Evolutionary conservation across 2,329 filamentous ascomycete species (phyloP), one percentile per base, ranked within the genome.

Genomic region (Podosphaera fusca): DNA sequence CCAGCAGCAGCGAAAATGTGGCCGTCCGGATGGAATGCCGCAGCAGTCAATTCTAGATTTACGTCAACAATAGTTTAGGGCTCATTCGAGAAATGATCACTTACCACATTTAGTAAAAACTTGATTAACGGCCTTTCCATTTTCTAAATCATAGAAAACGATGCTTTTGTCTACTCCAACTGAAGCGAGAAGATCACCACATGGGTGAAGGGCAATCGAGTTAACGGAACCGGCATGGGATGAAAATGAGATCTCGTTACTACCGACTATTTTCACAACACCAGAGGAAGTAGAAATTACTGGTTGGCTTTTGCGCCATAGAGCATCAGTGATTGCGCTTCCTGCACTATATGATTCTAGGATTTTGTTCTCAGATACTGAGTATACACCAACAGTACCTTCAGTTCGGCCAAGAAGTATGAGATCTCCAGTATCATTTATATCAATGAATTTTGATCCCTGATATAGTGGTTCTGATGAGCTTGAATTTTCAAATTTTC

Each of bases 21-120:
- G n/a, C 92, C 92, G 67, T 98, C 92, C 5, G 94, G 92, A 68
- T 98, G 92, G 76, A 98, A 96, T 38, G 84, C 79, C 61, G 82
- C 85, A 55, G 82, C 79, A 1, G 84, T 85, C 14, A 68, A 62
- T 62, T 65, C 67, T 68, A 51, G 36, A 14, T 7, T 9, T 30
- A 10, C 12, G 21, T 21, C 21, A 21, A 21, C 21, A 56, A 64
- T 59, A 63, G 59, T 47, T 47, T 58, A 34, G 40, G 55, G 36
- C 42, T 21, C 30, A 3, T 51, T 34, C 29, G 33, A 46, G 6
- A n/a, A 8, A 6, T 36, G 2, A 47, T 10, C 21, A 75, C 83
- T 70, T 78, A 92, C 87, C 78, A 61, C 84, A 77, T 69, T 90
- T 83, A 31, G 82, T 84, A 68, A 84, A 92, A 47, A 89, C 79